These are phyloP conservation scores for Penicillium sp. DNA, from an alignment of 2,329 filamentous ascomycete genomes.

Conservation along the genomic window DNA sequence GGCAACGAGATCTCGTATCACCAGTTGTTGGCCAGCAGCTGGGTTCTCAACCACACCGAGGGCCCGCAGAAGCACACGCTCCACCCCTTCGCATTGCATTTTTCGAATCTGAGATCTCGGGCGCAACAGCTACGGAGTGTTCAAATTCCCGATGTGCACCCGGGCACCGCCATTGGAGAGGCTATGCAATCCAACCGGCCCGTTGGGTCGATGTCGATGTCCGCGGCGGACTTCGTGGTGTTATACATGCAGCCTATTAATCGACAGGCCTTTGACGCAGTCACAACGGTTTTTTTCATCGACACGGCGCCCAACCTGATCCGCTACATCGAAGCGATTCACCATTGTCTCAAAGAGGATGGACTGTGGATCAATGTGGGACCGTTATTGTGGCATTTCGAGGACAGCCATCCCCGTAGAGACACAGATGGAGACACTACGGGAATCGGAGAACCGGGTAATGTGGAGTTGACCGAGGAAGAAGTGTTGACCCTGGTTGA, in stretches of 20 bases:
- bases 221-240: slow-evolving; percentile 86
- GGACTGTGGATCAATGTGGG: slow-evolving; percentile 87
- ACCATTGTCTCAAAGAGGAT: slow-evolving; percentile 67
- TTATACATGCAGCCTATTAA: slow-evolving; percentile 66
- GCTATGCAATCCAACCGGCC: slow-evolving; percentile 20
- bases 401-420: slow-evolving; percentile 50
- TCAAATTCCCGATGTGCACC: slow-evolving; percentile 74
- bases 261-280: slow-evolving; percentile 65
- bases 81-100: slow-evolving; percentile 79
- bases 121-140: slow-evolving; percentile 70
- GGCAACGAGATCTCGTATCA: slow-evolving; percentile 98
- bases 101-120: slow-evolving; percentile 76
- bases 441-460: slow-evolving; percentile 83
- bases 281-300: slow-evolving; percentile 90
- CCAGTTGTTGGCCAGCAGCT: slow-evolving; percentile 78
- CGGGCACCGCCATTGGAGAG: slow-evolving; percentile 51
- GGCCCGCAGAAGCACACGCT: slow-evolving; percentile 62
- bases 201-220: slow-evolving; percentile 78
- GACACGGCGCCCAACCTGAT: slow-evolving; percentile 94
- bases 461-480: slow-evolving; percentile 82
- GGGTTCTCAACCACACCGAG: slow-evolving; percentile 51
- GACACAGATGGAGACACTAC: slow-evolving; percentile 29
- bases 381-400: slow-evolving; percentile 92
- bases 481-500: slow-evolving; percentile 75
- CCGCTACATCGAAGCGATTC: slow-evolving; percentile 79